phyloP scores from a whole-genome alignment of 768 basidiomycete genomes.

The Fomitopsis serialis region DNA sequence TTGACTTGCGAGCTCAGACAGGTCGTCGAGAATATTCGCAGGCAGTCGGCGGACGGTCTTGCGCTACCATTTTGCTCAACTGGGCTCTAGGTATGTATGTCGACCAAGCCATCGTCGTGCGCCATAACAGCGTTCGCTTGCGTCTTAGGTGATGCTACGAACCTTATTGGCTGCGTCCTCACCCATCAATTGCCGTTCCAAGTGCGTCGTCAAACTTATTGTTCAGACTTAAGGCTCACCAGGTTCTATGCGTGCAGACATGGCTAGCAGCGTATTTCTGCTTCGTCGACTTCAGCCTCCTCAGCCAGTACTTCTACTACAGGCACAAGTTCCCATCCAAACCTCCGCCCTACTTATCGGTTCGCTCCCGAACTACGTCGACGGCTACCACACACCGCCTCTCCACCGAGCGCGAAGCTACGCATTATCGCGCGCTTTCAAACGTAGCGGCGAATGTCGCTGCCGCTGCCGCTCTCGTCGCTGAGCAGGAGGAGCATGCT shows the following conservation, averaged over 20 bases:
- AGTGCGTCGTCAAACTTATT: slow-evolving; percentile 36
- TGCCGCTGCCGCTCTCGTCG: slow-evolving; percentile 62
- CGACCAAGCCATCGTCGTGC: background rate
- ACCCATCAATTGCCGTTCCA: slow-evolving; percentile 95
- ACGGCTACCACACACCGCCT: slow-evolving; percentile 34
- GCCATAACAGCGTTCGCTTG: background rate
- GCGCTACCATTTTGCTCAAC: slow-evolving; percentile 89
- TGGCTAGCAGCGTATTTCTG: slow-evolving; percentile 92
- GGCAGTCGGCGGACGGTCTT: slow-evolving; percentile 82
- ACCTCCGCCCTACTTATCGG: slow-evolving; percentile 28
- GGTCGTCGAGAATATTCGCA: slow-evolving; percentile 70
- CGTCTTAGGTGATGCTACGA: slow-evolving; percentile 81
- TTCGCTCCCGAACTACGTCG: slow-evolving; percentile 40
- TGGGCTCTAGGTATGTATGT: slow-evolving; percentile 77
- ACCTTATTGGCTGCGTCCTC: slow-evolving; percentile 85
- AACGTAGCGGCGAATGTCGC: slow-evolving; percentile 70
- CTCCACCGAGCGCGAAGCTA: slow-evolving; percentile 47
- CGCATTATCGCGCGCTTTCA: slow-evolving; percentile 66
- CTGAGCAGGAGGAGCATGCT: slow-evolving; percentile 47
- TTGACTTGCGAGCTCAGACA: slow-evolving; percentile 45
- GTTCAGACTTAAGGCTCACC: slow-evolving; percentile 5
- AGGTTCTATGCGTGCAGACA: slow-evolving; percentile 42
- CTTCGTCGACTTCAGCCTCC: slow-evolving; percentile 68
- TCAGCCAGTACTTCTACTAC: slow-evolving; percentile 83
- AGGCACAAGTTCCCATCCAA: slow-evolving; percentile 28